These are phyloP conservation scores for Hemileia vastatrix DNA, from an alignment of 1,284 basidiomycete genomes.

Conservation along the genomic window DNA sequence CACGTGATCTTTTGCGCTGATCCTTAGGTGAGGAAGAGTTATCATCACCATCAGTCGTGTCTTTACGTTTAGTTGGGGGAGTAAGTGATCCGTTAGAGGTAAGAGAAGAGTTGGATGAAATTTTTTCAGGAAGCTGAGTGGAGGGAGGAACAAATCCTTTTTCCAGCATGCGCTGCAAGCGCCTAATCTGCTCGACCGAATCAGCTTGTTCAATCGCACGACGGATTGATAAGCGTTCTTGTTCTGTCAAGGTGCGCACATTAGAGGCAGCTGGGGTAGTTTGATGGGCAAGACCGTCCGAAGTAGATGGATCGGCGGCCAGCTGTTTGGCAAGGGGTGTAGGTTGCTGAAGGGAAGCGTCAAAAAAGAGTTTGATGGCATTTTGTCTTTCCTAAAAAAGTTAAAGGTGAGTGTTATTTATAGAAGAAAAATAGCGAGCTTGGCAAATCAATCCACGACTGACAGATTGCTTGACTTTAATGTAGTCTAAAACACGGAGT, in stretches of 20 bases:
- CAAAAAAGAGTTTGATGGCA: slow-evolving; percentile 60
- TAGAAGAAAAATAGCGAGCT: background rate
- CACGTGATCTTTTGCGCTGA: too few relatives aligned
- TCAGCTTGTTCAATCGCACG: slow-evolving; percentile 81
- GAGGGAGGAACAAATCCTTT: slow-evolving; percentile 54
- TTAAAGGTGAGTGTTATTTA: background rate
- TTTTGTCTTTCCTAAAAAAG: slow-evolving; percentile 59
- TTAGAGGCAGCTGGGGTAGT: slow-evolving; percentile 51
- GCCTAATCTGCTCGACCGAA: slow-evolving; percentile 80
- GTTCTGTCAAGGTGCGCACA: slow-evolving; percentile 75
- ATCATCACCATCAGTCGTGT: too few relatives aligned
- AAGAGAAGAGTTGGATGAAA: too few relatives aligned
- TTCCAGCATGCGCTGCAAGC: slow-evolving; percentile 72
- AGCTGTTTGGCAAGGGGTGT: slow-evolving; percentile 57
- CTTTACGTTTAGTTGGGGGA: too few relatives aligned
- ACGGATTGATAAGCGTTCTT: slow-evolving; percentile 80
- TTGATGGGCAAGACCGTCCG: slow-evolving; percentile 30
- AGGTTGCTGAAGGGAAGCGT: slow-evolving; percentile 56
- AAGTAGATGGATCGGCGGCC: slow-evolving; percentile 55
- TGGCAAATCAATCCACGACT: background rate
- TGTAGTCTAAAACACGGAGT: slow-evolving; percentile 90
- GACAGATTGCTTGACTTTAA: slow-evolving; percentile 61
- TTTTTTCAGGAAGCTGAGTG: too few relatives aligned
- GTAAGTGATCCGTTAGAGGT: too few relatives aligned
- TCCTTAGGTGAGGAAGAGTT: too few relatives aligned